These are phyloP conservation scores for Cyathus striatus DNA, from an alignment of 768 basidiomycete species.

Conservation along the genomic window DNA sequence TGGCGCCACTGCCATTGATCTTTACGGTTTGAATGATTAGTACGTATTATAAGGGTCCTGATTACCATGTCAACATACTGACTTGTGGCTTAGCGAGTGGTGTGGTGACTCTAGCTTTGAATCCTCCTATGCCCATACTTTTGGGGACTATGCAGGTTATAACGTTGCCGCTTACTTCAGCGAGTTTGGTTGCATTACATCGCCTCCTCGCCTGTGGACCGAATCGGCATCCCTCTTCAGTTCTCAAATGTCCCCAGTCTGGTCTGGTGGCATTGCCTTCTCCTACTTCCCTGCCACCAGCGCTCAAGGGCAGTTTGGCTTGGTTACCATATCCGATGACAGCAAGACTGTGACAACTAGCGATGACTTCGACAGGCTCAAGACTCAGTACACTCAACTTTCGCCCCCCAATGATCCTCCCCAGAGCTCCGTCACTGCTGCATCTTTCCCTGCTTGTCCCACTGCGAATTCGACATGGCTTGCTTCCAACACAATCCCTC, in stretches of 20 bases:
- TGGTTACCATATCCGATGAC: conserved; percentile 72
- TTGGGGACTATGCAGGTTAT: conserved; percentile 52
- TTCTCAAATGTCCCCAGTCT: conserved; percentile 66
- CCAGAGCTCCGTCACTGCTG: conserved; percentile 30
- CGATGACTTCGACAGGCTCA: conserved; percentile 64
- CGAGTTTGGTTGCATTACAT: conserved; percentile 74
- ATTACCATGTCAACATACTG: conserved; percentile 1
- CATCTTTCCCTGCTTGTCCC: conserved; percentile 63
- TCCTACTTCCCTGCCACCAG: conserved; percentile 85
- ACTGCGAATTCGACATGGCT: conserved; percentile 50
- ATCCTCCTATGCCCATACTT: conserved; percentile 49
- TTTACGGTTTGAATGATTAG: conserved; percentile 89
- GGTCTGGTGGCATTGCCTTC: conserved; percentile 88
- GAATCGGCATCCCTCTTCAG: conserved; percentile 74
- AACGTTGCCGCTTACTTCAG: conserved; percentile 88
- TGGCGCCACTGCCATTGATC: conserved; percentile 64
- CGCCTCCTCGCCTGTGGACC: conserved; percentile 67
- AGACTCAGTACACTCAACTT: conserved; percentile 53
- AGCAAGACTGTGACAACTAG: conserved; percentile 60
- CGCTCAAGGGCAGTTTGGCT: conserved; percentile 73
- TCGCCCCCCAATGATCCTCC: conserved; percentile 60
- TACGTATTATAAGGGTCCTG: conserved; percentile 29
- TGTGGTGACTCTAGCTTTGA: conserved; percentile 66
- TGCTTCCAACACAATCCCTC: conserved; percentile 68
- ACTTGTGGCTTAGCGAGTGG: conserved; percentile 59